Percentiles rank a stretch among this genome's conserved stretches.
Evolutionary conservation across 257 asterid genomes (phyloP).

Genomic region (Fraxinus anomala): DNA sequence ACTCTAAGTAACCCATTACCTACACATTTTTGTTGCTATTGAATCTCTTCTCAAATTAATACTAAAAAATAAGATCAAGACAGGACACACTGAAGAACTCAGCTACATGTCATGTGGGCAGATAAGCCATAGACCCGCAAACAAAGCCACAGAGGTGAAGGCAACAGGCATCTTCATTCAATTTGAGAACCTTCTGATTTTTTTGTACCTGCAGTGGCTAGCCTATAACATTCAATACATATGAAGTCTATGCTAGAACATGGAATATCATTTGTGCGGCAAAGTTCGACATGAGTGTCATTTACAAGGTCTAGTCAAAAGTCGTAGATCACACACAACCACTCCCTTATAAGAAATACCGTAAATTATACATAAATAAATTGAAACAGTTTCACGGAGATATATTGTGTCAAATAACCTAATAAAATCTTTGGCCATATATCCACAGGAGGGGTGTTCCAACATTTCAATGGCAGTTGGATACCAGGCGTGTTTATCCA

Average conservation of each 20-base stretch:
- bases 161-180: neutral
- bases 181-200: neutral
- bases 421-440: neutral
- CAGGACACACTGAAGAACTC: neutral
- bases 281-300: neutral
- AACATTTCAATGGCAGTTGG: neutral
- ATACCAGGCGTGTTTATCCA: neutral
- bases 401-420: neutral
- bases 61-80: neutral
- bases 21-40: neutral
- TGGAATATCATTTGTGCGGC: neutral
- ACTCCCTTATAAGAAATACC: neutral
- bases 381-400: neutral
- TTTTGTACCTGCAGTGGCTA: neutral
- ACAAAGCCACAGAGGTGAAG: neutral
- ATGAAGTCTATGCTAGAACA: neutral
- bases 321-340: neutral
- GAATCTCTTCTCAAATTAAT: neutral
- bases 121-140: neutral
- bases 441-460: neutral
- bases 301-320: neutral
- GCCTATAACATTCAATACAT: neutral
- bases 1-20: neutral
- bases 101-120: neutral
- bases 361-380: neutral